Conservation (phyloP, 441 rosid genomes). For the Pelargonium fulgidum region DNA sequence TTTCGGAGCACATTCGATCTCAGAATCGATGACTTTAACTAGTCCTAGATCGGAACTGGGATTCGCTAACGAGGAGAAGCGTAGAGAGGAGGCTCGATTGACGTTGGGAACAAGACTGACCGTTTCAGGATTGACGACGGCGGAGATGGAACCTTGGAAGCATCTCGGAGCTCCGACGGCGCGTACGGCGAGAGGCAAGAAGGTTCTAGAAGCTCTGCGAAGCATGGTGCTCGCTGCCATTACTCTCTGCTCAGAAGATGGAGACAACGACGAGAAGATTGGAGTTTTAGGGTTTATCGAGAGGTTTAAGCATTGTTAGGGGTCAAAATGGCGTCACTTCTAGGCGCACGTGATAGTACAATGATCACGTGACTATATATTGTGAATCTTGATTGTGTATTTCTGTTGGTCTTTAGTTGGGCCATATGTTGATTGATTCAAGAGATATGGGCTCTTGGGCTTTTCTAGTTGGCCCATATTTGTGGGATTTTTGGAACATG, state of each 20-base stretch:
- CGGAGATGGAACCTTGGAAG: conserved; percentile 25
- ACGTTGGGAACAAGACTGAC: no score
- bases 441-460: no score
- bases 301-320: no score
- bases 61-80: conserved; percentile 31
- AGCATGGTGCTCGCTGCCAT: conserved; percentile 40
- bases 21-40: conserved; percentile 39
- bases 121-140: conserved; percentile 16
- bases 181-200: conserved; percentile 37
- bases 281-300: background rate
- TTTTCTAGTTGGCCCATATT: no score
- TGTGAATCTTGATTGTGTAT: no score
- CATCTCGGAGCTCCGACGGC: conserved; percentile 32
- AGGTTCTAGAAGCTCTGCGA: conserved; percentile 45
- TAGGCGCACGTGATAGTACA: no score
- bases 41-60: conserved; percentile 37
- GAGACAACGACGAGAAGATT: background rate
- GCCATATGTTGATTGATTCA: no score
- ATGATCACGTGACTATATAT: no score
- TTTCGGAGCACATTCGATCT: conserved; percentile 50
- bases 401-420: no score
- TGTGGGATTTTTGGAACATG: no score
- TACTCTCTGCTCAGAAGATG: background rate
- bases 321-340: no score
- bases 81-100: background rate